Percentiles rank a stretch among this genome's conserved stretches.
Conservation (phyloP, 441 rosid species). For the Pelargonium australe region DNA sequence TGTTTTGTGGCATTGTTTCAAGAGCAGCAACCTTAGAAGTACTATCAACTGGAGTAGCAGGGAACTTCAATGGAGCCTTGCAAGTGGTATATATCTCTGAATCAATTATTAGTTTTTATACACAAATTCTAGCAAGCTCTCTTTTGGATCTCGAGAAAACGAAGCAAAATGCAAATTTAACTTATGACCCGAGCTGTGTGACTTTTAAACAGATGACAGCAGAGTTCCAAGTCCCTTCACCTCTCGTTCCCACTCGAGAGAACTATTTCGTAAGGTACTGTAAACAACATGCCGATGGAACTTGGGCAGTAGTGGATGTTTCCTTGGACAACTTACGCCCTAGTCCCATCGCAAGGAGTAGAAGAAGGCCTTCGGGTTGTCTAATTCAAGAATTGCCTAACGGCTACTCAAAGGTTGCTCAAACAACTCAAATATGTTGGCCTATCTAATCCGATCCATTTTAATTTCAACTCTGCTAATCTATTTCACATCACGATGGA, state of each 20-base stretch:
- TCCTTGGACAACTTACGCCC: slow-evolving; percentile 72
- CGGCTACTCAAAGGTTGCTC: slow-evolving; percentile 63
- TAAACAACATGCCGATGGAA: slow-evolving; percentile 62
- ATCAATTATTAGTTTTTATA: no score
- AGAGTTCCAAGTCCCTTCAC: slow-evolving; percentile 69
- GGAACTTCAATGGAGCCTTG: slow-evolving; percentile 60
- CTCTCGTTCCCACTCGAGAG: slow-evolving; percentile 68
- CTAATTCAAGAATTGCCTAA: slow-evolving; percentile 67
- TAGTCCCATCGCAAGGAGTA: slow-evolving; percentile 38
- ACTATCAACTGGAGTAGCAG: slow-evolving; percentile 53
- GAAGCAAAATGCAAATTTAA: no score
- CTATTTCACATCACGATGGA: no score
- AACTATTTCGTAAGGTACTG: slow-evolving; percentile 59
- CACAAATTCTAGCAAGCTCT: no score
- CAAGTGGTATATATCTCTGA: slow-evolving; percentile 62
- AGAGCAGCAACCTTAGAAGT: slow-evolving; percentile 60
- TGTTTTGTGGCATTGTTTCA: slow-evolving; percentile 67
- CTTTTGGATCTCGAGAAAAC: no score
- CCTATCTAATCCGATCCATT: no score
- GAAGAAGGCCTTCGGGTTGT: slow-evolving; percentile 85
- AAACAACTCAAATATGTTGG: no score
- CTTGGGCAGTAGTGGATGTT: slow-evolving; percentile 92
- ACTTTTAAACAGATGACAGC: slow-evolving; percentile 52
- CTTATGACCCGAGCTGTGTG: neutral
- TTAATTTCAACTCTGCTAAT: no score